Base-by-base conservation (phyloP, 257 asterid genomes). In the Apocynum venetum region DNA sequence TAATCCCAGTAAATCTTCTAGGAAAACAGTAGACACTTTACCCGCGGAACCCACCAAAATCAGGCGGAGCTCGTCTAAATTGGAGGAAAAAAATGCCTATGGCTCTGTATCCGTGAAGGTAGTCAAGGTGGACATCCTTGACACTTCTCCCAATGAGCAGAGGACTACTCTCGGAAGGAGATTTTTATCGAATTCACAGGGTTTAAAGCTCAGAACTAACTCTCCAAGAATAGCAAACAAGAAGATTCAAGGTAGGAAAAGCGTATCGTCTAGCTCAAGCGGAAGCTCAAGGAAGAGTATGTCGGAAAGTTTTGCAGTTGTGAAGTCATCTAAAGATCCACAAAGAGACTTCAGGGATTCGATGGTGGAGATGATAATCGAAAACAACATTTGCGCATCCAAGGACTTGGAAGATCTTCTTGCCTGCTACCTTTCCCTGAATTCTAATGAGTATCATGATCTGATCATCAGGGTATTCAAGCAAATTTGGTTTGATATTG, bases 301-400 rank as follows among this genome's bases (percentile, higher is more conserved):
- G 38, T 75, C 88, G 15, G 89, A 87, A 53, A 86, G 92, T 38
- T 78, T 87, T 0, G 96, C 92, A 71, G 91, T 91, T 65, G 87
- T 91, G 87, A 91, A 87, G 77, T 79, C 91, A 25, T 89, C 93
- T 3, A 79, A 69, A 79, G 89, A 91, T 80, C 96, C 96, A 1
- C 56, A 80, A 56, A 78, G 86, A 59, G 96, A 91, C 20, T 91
- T 91, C 85, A 86, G 74, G 78, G 90, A 91, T 11, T 91, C 96
- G 1, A 91, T 91, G 96, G 84, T 91, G 90, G 93, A 91, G 88
- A 91, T 91, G 96, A 91, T 91, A 0, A 71, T 86, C 17, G 92
- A 91, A 87, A 89, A 90, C 77, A 80, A 89, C 63, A 85, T 90
- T 53, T 78, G 71, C 41, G 84, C 78, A 3, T 82, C 96, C 0